A percentile compares a stretch with the other conserved stretches of the same genome.
Conservation (phyloP, 768 basidiomycete species). For the Leucocoprinus birnbaumii region DNA sequence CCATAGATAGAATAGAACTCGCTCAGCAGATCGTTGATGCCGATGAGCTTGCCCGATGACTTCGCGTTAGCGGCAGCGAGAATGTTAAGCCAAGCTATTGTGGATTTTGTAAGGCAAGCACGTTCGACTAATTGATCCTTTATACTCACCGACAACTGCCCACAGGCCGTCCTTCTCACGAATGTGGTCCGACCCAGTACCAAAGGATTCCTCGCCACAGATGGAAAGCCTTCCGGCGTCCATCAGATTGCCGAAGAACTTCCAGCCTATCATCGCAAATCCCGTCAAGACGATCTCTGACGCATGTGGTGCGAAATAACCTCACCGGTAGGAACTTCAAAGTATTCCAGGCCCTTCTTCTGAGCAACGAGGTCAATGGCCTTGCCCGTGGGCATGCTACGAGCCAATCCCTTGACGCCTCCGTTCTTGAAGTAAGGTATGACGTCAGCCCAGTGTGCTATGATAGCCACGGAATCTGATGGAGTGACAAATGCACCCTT, state of each 20-base stretch:
- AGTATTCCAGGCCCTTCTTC: constrained; percentile 88
- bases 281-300: neutral
- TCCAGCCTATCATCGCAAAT: constrained; percentile 73
- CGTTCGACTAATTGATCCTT: neutral
- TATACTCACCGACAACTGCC: constrained; percentile 84
- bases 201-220: constrained; percentile 98
- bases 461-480: constrained; percentile 96
- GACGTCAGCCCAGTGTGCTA: constrained; percentile 92
- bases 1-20: constrained; percentile 92
- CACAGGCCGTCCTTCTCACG: constrained; percentile 99
- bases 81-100: constrained; percentile 93
- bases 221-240: constrained; percentile 97
- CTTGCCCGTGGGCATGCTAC: constrained; percentile 97
- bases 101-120: constrained; percentile 3
- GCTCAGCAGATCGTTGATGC: constrained; percentile 88
- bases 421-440: constrained; percentile 92
- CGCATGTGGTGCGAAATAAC: neutral
- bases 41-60: constrained; percentile 71
- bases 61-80: constrained; percentile 83
- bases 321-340: constrained; percentile 95
- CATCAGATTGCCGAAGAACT: constrained; percentile 99
- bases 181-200: constrained; percentile 99
- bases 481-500: constrained; percentile 98
- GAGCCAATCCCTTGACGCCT: constrained; percentile 92
- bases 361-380: constrained; percentile 96